Evolutionary conservation across 2,329 filamentous ascomycete species (phyloP).

Genomic region (Trichoderma afroharzianum): DNA sequence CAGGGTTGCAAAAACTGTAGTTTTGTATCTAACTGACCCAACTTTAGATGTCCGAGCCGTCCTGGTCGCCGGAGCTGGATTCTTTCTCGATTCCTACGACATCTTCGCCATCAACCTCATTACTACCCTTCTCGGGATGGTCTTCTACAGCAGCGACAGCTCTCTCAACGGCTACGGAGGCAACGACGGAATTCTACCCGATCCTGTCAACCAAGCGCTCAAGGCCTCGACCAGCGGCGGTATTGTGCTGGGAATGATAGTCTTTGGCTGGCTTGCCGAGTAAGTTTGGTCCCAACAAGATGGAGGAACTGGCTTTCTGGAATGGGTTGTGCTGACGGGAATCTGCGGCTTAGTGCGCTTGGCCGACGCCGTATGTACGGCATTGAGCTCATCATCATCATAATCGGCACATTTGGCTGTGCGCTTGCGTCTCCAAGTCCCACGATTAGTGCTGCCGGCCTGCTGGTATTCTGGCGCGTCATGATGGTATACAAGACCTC

Average conservation of each 20-base stretch:
- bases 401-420: slow-evolving; percentile 66
- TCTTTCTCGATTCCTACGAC: slow-evolving; percentile 79
- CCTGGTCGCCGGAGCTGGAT: slow-evolving; percentile 74
- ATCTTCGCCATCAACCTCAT: slow-evolving; percentile 79
- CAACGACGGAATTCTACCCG: slow-evolving; percentile 57
- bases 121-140: slow-evolving; percentile 67
- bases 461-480: slow-evolving; percentile 72
- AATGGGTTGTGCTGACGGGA: background rate
- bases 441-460: slow-evolving; percentile 55
- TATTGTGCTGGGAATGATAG: slow-evolving; percentile 72
- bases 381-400: slow-evolving; percentile 69
- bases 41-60: slow-evolving; percentile 62
- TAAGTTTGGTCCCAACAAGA: slow-evolving; percentile 23
- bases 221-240: slow-evolving; percentile 79
- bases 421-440: slow-evolving; percentile 59
- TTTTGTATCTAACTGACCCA: background rate
- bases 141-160: slow-evolving; percentile 61
- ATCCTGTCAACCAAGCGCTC: slow-evolving; percentile 65
- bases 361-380: slow-evolving; percentile 82
- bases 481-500: slow-evolving; percentile 53
- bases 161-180: slow-evolving; percentile 45
- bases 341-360: slow-evolving; percentile 43
- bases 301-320: background rate
- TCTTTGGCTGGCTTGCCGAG: slow-evolving; percentile 76
- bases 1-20: background rate